Conservation (phyloP, 176 grass and related monocot species). For the Aegilops bicornis region DNA sequence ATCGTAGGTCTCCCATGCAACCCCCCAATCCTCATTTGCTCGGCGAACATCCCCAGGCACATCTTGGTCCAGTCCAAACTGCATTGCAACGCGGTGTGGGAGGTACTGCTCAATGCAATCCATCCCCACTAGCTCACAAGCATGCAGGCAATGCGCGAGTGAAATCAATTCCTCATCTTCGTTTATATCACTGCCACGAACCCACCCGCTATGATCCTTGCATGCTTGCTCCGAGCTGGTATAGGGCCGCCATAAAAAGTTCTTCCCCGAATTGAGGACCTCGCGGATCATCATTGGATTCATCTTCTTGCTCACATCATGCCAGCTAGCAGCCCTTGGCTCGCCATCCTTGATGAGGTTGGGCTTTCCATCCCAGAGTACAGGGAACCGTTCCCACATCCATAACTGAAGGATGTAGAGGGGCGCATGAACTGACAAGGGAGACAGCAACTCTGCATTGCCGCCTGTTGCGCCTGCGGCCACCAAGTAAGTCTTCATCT, state of each 20-base stretch:
- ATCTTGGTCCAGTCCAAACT: constrained; percentile 96
- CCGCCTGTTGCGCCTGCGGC: not conserved
- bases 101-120: constrained; percentile 90
- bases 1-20: constrained; percentile 73
- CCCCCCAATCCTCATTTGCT: constrained; percentile 53
- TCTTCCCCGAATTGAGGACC: constrained; percentile 27
- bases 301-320: constrained; percentile 66
- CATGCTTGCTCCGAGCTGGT: constrained; percentile 34
- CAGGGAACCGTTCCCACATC: constrained; percentile 83
- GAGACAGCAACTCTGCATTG: constrained; percentile 37
- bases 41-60: constrained; percentile 55
- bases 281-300: constrained; percentile 37
- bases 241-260: constrained; percentile 68
- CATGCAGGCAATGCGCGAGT: constrained; percentile 60
- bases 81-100: constrained; percentile 84
- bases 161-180: constrained; percentile 48
- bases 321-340: constrained; percentile 68
- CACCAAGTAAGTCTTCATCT: constrained; percentile 58
- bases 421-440: constrained; percentile 63
- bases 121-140: constrained; percentile 71
- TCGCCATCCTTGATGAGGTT: constrained; percentile 39
- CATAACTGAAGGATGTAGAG: constrained; percentile 74
- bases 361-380: constrained; percentile 46
- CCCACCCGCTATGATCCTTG: constrained; percentile 37
- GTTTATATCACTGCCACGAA: constrained; percentile 42